A percentile compares a stretch with the other conserved stretches of the same genome.
Evolutionary conservation across 2,329 filamentous ascomycete species (phyloP).

Genomic region (Neofusicoccum laricinum): DNA sequence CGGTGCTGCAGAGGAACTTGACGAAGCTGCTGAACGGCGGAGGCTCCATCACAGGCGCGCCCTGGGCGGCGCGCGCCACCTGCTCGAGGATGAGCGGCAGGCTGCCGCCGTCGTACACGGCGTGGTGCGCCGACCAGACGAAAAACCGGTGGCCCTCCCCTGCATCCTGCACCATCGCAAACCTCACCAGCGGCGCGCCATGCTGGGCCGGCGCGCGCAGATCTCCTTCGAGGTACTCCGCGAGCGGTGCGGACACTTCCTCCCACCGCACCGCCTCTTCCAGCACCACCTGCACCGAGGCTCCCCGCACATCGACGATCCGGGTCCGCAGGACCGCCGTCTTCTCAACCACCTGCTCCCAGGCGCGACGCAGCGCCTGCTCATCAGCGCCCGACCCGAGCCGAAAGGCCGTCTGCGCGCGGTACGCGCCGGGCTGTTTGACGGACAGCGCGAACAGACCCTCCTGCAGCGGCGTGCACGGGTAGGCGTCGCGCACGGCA

Average conservation of each 20-base stretch:
- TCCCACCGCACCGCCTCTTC: too few species aligned
- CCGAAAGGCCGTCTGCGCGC: too few species aligned
- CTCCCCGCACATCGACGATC: too few species aligned
- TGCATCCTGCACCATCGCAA: constrained; percentile 28
- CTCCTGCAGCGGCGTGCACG: constrained; percentile 55
- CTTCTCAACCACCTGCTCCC: too few species aligned
- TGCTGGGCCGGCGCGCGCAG: too few species aligned
- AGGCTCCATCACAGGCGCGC: background rate
- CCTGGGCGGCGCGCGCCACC: background rate
- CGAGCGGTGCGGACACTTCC: too few species aligned
- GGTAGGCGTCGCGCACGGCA: constrained; percentile 57
- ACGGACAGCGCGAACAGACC: too few species aligned
- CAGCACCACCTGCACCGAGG: too few species aligned
- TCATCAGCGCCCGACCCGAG: constrained; percentile 43
- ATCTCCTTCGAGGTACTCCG: too few species aligned
- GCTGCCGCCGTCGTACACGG: background rate
- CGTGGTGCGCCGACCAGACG: constrained; percentile 17
- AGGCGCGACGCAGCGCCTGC: too few species aligned
- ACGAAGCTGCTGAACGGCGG: background rate
- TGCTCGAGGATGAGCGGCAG: background rate
- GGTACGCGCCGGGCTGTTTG: too few species aligned
- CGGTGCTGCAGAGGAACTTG: background rate
- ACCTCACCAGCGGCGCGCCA: constrained; percentile 38
- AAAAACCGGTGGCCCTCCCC: background rate
- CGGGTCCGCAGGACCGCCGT: too few species aligned